Base-by-base conservation (phyloP, 768 basidiomycete species). In the Lentinus brumalis region DNA sequence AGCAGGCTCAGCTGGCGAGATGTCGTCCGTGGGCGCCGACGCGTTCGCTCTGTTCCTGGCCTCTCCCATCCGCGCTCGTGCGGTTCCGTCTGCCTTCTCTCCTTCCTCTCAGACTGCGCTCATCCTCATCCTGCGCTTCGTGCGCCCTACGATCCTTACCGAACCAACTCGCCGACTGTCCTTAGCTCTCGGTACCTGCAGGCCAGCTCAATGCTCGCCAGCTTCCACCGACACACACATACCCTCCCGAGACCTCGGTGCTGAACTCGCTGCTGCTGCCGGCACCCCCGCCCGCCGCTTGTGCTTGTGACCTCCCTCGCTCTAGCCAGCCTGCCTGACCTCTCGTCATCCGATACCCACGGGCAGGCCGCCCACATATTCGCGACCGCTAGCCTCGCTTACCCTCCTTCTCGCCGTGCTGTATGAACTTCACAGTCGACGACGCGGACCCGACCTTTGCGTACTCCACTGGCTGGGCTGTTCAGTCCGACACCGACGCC, bases 391-490 rank as follows among this genome's bases (percentile, higher is more conserved):
- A 40, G 53, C 35, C 38, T 18, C 9, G 21, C 14, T 18, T 16
- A n/a, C 21, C 26, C 15, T 56, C 39, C 31, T n/a, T 38, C 31
- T 16, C 31, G 6, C 35, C 6, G 35, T 35, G 11, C 35, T 35
- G 35, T 35, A 35, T 35, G 35, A 73, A 71, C 67, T 70, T 68
- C 65, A 71, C 72, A 5, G 60, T 73, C 52, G 72, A 73, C 69
- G 72, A 73, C 66, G 52, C 69, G 10, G 60, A 66, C 35, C 54
- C 64, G 7, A 41, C 67, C 59, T 60, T 73, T 49, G 44, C 51
- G 21, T 73, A 66, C 57, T 66, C 68, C 21, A 54, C 32, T 53
- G 57, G 47, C 45, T 73, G 72, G 72, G 68, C 63, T 11, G 50
- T 64, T 18, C 72, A 73, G 54, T 45, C 56, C 21, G 49, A 68